phyloP scores from a whole-genome alignment of 805 yeast genomes.

The Tetrapisispora iriomotensis region DNA sequence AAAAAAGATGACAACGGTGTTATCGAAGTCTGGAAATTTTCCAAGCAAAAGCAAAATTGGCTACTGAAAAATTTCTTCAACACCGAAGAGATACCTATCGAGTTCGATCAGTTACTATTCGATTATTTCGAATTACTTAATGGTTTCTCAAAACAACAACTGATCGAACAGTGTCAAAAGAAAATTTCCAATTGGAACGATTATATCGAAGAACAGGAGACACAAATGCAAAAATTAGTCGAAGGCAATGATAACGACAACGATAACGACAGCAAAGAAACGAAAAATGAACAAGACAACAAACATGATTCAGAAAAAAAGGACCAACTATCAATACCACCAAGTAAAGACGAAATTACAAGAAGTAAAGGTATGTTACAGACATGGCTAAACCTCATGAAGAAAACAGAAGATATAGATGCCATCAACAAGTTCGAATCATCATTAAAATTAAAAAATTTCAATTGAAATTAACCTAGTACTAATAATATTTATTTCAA shows the following conservation, averaged over 20 bases:
- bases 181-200: slow-evolving; percentile 21
- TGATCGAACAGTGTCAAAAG: slow-evolving; percentile 14
- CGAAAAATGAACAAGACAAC: slow-evolving; percentile 8
- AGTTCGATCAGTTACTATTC: slow-evolving; percentile 20
- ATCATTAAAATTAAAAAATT: not conserved
- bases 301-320: slow-evolving; percentile 7
- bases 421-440: not conserved
- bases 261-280: slow-evolving; percentile 4
- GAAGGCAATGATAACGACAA: slow-evolving; percentile 9
- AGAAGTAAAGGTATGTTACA: slow-evolving; percentile 2
- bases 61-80: slow-evolving; percentile 25
- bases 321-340: slow-evolving; percentile 2
- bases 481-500: no score
- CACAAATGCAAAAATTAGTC: slow-evolving; percentile 17
- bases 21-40: slow-evolving; percentile 29
- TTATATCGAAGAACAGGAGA: slow-evolving; percentile 16
- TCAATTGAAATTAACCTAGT: no score
- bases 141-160: slow-evolving; percentile 17
- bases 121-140: slow-evolving; percentile 24
- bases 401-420: not conserved
- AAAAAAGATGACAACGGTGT: slow-evolving; percentile 10
- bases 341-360: not conserved
- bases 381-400: slow-evolving; percentile 3
- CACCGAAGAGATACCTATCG: slow-evolving; percentile 20
- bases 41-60: slow-evolving; percentile 31